Evolutionary conservation across 768 basidiomycete species (phyloP).

Genomic region (Russula olivacea): DNA sequence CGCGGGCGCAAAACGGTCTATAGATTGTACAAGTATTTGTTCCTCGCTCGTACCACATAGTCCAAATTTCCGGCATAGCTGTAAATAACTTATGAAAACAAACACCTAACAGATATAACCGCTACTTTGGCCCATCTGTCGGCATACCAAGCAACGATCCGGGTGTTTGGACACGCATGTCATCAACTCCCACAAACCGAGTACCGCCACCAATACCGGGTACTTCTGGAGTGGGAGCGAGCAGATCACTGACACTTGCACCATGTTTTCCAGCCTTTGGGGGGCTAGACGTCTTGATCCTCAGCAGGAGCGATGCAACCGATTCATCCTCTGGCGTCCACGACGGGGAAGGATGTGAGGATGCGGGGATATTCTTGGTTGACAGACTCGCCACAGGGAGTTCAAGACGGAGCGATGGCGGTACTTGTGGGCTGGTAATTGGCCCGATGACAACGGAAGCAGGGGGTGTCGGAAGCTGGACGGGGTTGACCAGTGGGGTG

Average conservation of each 20-base stretch:
- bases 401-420: conserved; percentile 24
- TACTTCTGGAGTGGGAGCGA: conserved; percentile 2
- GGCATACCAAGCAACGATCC: conserved; percentile 23
- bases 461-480: conserved; percentile 25
- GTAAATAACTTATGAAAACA: conserved; percentile 14
- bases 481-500: conserved; percentile 4
- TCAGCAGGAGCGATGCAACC: conserved; percentile 22
- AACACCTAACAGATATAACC: background rate
- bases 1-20: background rate
- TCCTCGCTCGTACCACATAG: background rate
- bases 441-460: conserved; percentile 21
- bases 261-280: conserved; percentile 7
- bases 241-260: conserved; percentile 5
- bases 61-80: conserved; percentile 1
- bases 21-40: conserved; percentile 2
- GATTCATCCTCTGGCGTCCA: conserved; percentile 27
- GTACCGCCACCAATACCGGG: background rate
- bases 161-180: conserved; percentile 24
- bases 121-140: conserved; percentile 12
- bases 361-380: background rate
- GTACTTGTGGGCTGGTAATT: conserved; percentile 21
- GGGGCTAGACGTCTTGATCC: conserved; percentile 19
- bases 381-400: conserved; percentile 19
- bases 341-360: conserved; percentile 14
- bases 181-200: conserved; percentile 2